Percentiles rank a stretch among this genome's conserved stretches.
These are phyloP conservation scores for Neoscytalidium dimidiatum DNA, from an alignment of 2,329 filamentous ascomycete genomes.

Conservation along the genomic window DNA sequence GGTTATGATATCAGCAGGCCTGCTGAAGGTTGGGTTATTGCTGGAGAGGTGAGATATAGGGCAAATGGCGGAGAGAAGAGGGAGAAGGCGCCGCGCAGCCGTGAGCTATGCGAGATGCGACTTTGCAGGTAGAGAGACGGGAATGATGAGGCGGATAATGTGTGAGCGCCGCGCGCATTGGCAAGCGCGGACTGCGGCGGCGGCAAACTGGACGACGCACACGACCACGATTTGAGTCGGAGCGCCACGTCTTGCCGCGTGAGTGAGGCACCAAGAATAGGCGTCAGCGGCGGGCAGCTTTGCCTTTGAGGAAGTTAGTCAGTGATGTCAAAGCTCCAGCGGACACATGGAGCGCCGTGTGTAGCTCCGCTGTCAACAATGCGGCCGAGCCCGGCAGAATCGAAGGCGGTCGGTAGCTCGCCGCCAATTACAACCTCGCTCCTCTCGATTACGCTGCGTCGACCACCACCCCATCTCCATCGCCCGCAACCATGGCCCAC, in stretches of 20 bases:
- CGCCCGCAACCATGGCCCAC: conserved; percentile 37
- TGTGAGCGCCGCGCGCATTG: conserved; percentile 1
- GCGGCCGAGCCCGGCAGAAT: conserved; percentile 1
- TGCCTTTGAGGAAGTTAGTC: not conserved
- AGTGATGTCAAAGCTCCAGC: conserved; percentile 11
- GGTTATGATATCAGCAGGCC: not conserved
- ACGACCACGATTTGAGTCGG: not conserved
- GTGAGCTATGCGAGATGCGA: conserved; percentile 1
- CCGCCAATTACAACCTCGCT: conserved; percentile 12
- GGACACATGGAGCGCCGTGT: too few relatives aligned
- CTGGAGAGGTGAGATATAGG: not conserved
- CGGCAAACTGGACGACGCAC: not conserved
- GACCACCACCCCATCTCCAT: conserved; percentile 9
- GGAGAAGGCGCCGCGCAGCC: not conserved
- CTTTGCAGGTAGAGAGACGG: not conserved
- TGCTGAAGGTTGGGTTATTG: not conserved
- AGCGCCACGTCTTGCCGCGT: not conserved
- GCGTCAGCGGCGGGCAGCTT: not conserved
- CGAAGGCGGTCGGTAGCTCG: not conserved
- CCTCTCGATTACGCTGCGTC: conserved; percentile 6
- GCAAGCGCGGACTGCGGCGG: not conserved
- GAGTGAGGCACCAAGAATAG: not conserved
- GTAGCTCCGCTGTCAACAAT: conserved; percentile 4
- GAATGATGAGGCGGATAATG: conserved; percentile 14
- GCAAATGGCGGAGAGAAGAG: not conserved